Evolutionary conservation across 2,329 filamentous ascomycete species (phyloP).

Genomic region (Pseudocercospora macadamiae): DNA sequence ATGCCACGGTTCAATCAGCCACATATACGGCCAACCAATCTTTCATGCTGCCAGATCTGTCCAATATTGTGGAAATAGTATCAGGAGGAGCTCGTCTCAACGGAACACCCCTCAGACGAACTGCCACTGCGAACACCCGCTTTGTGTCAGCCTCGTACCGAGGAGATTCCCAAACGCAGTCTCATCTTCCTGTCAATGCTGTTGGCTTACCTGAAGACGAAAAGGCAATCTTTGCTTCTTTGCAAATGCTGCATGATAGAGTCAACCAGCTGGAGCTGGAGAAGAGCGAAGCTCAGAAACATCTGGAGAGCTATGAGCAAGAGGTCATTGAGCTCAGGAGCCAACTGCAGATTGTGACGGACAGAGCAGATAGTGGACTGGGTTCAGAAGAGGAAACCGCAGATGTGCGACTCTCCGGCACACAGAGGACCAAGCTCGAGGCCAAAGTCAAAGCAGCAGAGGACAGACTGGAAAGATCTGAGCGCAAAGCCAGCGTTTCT

Average conservation of each 20-base stretch:
- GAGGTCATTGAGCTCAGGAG: slow-evolving; percentile 58
- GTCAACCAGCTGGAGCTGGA: slow-evolving; percentile 59
- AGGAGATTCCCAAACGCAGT: slow-evolving; percentile 36
- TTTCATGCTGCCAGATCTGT: slow-evolving; percentile 63
- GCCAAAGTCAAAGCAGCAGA: slow-evolving; percentile 63
- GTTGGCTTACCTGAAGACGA: slow-evolving; percentile 64
- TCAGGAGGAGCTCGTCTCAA: slow-evolving; percentile 61
- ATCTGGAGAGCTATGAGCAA: slow-evolving; percentile 61
- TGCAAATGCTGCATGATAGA: slow-evolving; percentile 62
- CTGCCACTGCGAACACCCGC: slow-evolving; percentile 55
- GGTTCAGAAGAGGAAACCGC: slow-evolving; percentile 51
- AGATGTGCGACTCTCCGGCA: slow-evolving; percentile 42
- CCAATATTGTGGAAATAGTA: slow-evolving; percentile 64
- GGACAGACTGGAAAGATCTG: slow-evolving; percentile 63
- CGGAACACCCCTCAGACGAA: slow-evolving; percentile 59
- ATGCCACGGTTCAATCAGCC: slow-evolving; percentile 45
- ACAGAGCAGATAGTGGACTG: slow-evolving; percentile 52
- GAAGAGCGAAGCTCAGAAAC: slow-evolving; percentile 58
- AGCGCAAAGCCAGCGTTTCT: slow-evolving; percentile 63
- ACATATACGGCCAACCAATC: slow-evolving; percentile 57
- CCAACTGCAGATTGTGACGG: slow-evolving; percentile 48
- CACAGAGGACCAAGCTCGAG: slow-evolving; percentile 63
- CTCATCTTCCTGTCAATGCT: slow-evolving; percentile 55
- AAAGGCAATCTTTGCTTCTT: slow-evolving; percentile 63
- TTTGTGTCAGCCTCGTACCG: slow-evolving; percentile 55